phyloP scores from a whole-genome alignment of 441 rosid species.

The Brassica balearica region DNA sequence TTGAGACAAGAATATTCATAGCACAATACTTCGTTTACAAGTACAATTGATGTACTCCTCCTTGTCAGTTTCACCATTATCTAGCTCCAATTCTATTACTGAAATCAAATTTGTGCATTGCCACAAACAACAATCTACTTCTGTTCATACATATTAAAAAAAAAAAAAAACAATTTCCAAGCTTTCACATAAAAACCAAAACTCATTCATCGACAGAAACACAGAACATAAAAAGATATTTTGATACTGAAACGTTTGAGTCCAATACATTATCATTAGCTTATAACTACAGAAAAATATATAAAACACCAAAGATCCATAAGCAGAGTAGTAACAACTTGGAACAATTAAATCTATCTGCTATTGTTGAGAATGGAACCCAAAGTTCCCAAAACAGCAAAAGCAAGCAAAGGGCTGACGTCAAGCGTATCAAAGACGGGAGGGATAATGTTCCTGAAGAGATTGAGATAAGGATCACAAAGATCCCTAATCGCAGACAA shows the following conservation, averaged over 20 bases:
- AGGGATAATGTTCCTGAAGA: slow-evolving; percentile 82
- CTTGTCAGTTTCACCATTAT: no score
- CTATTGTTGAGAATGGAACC: slow-evolving; percentile 67
- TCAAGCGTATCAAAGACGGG: slow-evolving; percentile 79
- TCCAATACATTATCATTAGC: neutral
- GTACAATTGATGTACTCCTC: no score
- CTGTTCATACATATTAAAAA: neutral
- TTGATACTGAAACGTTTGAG: neutral
- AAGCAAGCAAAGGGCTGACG: slow-evolving; percentile 82
- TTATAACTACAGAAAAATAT: slow-evolving; percentile 1
- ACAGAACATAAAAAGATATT: no score
- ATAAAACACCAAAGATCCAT: slow-evolving; percentile 3
- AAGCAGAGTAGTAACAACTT: neutral
- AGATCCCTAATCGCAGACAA: slow-evolving; percentile 79
- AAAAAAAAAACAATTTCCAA: neutral
- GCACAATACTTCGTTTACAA: no score
- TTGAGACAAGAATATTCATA: no score
- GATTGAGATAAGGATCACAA: slow-evolving; percentile 82
- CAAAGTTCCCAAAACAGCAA: slow-evolving; percentile 77
- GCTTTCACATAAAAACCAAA: neutral
- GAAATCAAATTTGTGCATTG: neutral
- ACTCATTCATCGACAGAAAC: neutral
- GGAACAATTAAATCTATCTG: slow-evolving; percentile 30
- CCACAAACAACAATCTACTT: neutral
- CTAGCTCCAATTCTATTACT: no score